Evolutionary conservation across 1,284 basidiomycete genomes (phyloP), one percentile per base, ranked within the genome.

Genomic region (Takashimella tepidaria): DNA sequence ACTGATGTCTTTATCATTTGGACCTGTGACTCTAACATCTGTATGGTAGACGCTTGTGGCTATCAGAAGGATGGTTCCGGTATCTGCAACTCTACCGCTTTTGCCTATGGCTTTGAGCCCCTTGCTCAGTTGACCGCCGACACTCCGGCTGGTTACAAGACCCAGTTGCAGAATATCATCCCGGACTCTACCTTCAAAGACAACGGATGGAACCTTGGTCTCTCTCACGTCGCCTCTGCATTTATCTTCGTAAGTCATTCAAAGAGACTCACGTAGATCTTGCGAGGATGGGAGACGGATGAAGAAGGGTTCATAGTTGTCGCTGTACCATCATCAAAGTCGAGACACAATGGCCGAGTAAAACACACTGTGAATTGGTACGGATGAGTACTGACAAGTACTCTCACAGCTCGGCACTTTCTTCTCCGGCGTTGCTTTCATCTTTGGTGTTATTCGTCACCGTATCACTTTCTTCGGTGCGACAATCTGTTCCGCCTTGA

Each of bases 211-310:
- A 76, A 76, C 62, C 53, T 55, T 25, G 55, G 37, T 5, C 53
- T 68, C 25, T 64, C 68, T 2, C 54, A 65, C 37, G 66, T 64
- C 3, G 75, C 61, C 11, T 66, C 62, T 53, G 59, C 60, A 46
- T 50, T 73, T 27, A 73, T 75, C 51, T 75, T 77, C 50, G 71
- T 72, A 56, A 59, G 70, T 67, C 45, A 5, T 24, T 8, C 21
- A 23, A 19, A 41, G 10, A n/a, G 25, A 19, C 16, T 37, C 23
- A 21, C 13, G 16, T 11, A n/a, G 5, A 5, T 42, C 20, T 41
- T 16, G 23, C 19, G 45, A 45, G 16, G 16, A 16, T 37, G 31
- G 31, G 78, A 31, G 31, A 86, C 86, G 85, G 70, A 67, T 6
- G 84, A 84, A 42, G 70, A 67, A 21, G 51, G 27, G 24, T 45